A percentile compares a stretch with the other conserved stretches of the same genome.
Evolutionary conservation across 2,329 filamentous ascomycete genomes (phyloP).

Genomic region (Coniella lustricola): DNA sequence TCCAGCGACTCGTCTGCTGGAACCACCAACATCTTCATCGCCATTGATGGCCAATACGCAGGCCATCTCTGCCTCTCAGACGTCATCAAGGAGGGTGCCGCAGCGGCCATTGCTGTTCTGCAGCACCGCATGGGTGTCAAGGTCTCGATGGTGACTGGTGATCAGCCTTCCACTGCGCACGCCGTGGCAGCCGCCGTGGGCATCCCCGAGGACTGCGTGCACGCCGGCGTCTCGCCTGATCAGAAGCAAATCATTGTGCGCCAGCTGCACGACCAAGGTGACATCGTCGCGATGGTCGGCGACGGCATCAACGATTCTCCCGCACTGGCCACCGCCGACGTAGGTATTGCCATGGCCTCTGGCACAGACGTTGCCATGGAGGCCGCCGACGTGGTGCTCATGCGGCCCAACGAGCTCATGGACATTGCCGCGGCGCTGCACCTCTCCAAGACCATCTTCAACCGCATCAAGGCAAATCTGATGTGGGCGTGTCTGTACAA

Average conservation of each 20-base stretch:
- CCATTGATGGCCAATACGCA: conserved; percentile 73
- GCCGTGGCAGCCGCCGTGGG: conserved; percentile 78
- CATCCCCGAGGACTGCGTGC: conserved; percentile 68
- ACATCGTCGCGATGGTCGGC: conserved; percentile 90
- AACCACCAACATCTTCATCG: conserved; percentile 85
- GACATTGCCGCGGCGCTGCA: conserved; percentile 83
- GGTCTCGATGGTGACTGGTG: conserved; percentile 88
- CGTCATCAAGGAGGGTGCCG: conserved; percentile 82
- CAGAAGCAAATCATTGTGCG: conserved; percentile 85
- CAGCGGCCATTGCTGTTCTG: conserved; percentile 65
- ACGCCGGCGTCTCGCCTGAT: conserved; percentile 80
- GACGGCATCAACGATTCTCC: conserved; percentile 99
- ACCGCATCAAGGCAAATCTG: conserved; percentile 87
- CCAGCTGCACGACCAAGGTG: conserved; percentile 64
- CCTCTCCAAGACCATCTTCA: conserved; percentile 79
- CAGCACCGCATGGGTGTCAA: conserved; percentile 79
- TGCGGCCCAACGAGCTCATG: conserved; percentile 86
- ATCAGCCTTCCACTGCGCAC: conserved; percentile 76
- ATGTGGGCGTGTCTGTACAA: conserved; percentile 94
- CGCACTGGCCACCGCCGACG: conserved; percentile 82
- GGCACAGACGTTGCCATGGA: conserved; percentile 98
- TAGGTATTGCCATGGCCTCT: conserved; percentile 86
- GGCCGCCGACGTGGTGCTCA: conserved; percentile 90
- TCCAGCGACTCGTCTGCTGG: conserved; percentile 50
- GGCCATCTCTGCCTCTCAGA: conserved; percentile 82